Conservation (phyloP, 2,329 filamentous ascomycete genomes). For the Coniosporium tulheliwenetii region DNA sequence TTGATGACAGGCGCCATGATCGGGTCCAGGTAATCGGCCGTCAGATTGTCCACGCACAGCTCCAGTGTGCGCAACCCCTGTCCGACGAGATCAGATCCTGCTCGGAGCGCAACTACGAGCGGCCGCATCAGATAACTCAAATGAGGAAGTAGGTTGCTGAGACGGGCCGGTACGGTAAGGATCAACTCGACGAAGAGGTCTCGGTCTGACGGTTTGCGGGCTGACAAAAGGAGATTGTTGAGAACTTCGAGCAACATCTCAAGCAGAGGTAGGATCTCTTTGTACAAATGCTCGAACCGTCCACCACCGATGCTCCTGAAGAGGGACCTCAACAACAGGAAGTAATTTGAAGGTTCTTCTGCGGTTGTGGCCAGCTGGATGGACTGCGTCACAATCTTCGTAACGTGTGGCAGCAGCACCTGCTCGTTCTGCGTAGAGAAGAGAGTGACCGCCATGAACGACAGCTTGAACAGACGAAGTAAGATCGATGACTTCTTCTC, state of each 20-base stretch:
- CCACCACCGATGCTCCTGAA: constrained; percentile 96
- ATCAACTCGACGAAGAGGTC: constrained; percentile 96
- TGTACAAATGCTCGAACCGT: constrained; percentile 94
- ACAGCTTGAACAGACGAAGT: constrained; percentile 87
- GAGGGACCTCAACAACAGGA: constrained; percentile 75
- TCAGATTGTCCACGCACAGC: constrained; percentile 94
- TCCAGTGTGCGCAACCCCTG: constrained; percentile 89
- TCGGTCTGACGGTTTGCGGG: constrained; percentile 75
- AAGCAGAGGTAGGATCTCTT: constrained; percentile 86
- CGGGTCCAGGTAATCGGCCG: constrained; percentile 91
- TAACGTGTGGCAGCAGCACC: constrained; percentile 86
- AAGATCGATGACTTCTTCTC: constrained; percentile 87
- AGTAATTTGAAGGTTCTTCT: constrained; percentile 98
- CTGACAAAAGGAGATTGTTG: constrained; percentile 83
- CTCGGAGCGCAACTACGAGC: constrained; percentile 83
- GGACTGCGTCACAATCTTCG: constrained; percentile 92
- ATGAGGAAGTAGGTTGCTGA: constrained; percentile 91
- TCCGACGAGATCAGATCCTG: constrained; percentile 83
- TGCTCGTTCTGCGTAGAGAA: constrained; percentile 93
- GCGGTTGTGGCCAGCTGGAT: constrained; percentile 92
- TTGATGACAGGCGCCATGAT: constrained; percentile 99
- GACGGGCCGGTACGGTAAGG: constrained; percentile 80
- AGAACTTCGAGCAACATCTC: constrained; percentile 97
- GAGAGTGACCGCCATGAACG: constrained; percentile 97
- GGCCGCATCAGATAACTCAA: constrained; percentile 94